Base-by-base conservation (phyloP, 805 yeast genomes). In the Starmerella sirachaensis region DNA sequence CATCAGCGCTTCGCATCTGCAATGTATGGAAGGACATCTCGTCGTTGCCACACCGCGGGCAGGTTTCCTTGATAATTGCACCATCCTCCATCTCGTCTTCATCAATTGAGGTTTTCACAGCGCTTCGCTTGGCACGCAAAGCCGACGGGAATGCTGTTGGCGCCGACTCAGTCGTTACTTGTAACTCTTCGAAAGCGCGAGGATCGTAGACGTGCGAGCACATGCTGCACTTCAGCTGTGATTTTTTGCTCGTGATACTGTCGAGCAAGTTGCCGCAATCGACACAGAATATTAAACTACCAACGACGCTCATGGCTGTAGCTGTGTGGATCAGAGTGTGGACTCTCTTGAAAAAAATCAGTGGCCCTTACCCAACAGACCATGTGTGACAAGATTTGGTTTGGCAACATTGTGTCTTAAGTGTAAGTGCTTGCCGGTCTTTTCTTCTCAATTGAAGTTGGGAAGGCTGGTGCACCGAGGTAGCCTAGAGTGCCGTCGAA, bases 21-120 rank as follows among this genome's bases (percentile, higher is more conserved):
- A 91, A 66, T 4, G 98, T 91, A 57, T 91, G 97, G 59, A 88
- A 91, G 58, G 78, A 86, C 98, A 93, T 93, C 61, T 91, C 96
- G 56, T 91, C 96, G 61, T 86, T 73, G 34, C 94, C 95, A 72
- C 98, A 91, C 61, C 86, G 76, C n/a, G 97, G 97, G 68, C 99
- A 91, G 56, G 81, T 86, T 60, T 91, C 99, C 59, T 86, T 81
- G 59, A 91, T 91, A 10, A 93, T 80, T 27, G 98, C 98, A 46
- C 97, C 98, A 43, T 85, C 96, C 43, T 78, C 93, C 31, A 82
- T 62, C 49, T 88, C 96, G 46, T 74, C 74, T 19, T 71, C 72
- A 54, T 73, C 74, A 56, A 86, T 67, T 1, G 76, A 61, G 0
- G 97, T 86, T 63, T 91, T 88, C 31, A 91, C 98, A 2, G 82